Percentiles rank a stretch among this genome's conserved stretches.
phyloP scores from a whole-genome alignment of 176 grass and related monocot genomes.

The Areca catechu region DNA sequence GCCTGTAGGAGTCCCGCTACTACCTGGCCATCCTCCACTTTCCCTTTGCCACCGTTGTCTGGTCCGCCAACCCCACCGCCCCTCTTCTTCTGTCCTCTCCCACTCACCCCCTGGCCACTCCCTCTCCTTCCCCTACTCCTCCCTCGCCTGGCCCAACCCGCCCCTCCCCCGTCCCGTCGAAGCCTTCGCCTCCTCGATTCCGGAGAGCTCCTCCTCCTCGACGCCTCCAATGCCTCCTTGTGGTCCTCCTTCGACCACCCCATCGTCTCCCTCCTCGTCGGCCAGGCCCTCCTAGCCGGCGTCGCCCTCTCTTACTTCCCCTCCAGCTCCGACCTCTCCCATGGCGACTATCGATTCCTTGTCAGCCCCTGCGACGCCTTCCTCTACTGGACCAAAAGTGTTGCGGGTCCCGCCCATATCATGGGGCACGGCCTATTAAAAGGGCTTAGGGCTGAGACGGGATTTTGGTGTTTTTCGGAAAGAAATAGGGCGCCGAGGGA shows the following conservation, averaged over 20 bases:
- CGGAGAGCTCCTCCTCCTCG: constrained; percentile 63
- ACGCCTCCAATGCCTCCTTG: constrained; percentile 35
- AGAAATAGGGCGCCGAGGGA: too few species aligned
- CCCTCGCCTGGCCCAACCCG: constrained; percentile 37
- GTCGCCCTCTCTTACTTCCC: constrained; percentile 17
- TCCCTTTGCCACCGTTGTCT: constrained; percentile 40
- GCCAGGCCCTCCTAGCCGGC: constrained; percentile 23
- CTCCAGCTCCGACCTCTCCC: constrained; percentile 34
- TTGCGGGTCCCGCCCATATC: too few species aligned
- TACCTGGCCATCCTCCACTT: constrained; percentile 55
- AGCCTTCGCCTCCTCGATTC: constrained; percentile 37
- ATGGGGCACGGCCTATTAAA: too few species aligned
- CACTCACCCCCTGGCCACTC: constrained; percentile 37
- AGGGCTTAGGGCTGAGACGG: too few species aligned
- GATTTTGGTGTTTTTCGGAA: too few species aligned
- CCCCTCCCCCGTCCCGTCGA: constrained; percentile 21
- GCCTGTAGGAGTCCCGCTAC: constrained; percentile 27
- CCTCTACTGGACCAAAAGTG: constrained; percentile 41
- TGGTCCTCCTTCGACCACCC: constrained; percentile 55
- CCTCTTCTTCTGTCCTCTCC: constrained; percentile 31
- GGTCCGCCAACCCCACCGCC: constrained; percentile 35
- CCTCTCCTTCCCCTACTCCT: constrained; percentile 23
- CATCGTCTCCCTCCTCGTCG: constrained; percentile 48
- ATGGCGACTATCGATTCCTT: constrained; percentile 45
- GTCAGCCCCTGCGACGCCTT: constrained; percentile 44